These are phyloP conservation scores for Xylariaceae sp. DNA, from an alignment of 2,329 filamentous ascomycete genomes.

Conservation along the genomic window DNA sequence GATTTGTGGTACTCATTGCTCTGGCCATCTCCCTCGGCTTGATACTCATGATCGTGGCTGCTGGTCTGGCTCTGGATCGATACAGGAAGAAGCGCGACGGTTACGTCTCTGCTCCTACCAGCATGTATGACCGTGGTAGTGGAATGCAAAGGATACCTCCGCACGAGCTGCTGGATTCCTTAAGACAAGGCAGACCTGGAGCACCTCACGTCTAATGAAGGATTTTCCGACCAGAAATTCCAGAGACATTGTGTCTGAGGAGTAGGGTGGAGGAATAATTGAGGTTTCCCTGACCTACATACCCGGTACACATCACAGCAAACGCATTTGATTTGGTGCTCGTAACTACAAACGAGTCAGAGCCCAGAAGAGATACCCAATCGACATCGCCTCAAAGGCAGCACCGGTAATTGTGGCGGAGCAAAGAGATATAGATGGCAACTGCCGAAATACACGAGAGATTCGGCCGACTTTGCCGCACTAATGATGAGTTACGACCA, in stretches of 20 bases:
- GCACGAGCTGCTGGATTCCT: constrained; percentile 52
- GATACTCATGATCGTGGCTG: constrained; percentile 72
- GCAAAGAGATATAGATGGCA: constrained; percentile 12
- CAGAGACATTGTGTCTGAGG: too few species aligned
- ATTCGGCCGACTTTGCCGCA: constrained; percentile 13
- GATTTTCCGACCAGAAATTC: too few species aligned
- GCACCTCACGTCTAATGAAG: constrained; percentile 45
- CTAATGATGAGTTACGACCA: constrained; percentile 24
- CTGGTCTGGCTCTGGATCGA: constrained; percentile 71
- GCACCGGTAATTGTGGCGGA: constrained; percentile 10
- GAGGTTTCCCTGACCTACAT: too few species aligned
- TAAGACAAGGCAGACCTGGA: constrained; percentile 44
- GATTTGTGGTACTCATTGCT: constrained; percentile 75
- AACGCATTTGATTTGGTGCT: constrained; percentile 1
- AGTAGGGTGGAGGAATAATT: too few species aligned
- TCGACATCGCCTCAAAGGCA: constrained; percentile 9
- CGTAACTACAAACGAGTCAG: constrained; percentile 9
- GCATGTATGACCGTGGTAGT: constrained; percentile 55
- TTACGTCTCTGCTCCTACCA: constrained; percentile 72
- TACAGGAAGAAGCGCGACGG: constrained; percentile 73
- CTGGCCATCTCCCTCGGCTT: constrained; percentile 74
- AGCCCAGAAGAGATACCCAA: constrained; percentile 22
- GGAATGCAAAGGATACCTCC: constrained; percentile 59
- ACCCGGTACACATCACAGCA: constrained; percentile 3
- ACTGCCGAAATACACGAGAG: constrained; percentile 8